Evolutionary conservation across 208 protist genomes (phyloP), one percentile per base, ranked within the genome.

Genomic region (Leishmania gerbilli): DNA sequence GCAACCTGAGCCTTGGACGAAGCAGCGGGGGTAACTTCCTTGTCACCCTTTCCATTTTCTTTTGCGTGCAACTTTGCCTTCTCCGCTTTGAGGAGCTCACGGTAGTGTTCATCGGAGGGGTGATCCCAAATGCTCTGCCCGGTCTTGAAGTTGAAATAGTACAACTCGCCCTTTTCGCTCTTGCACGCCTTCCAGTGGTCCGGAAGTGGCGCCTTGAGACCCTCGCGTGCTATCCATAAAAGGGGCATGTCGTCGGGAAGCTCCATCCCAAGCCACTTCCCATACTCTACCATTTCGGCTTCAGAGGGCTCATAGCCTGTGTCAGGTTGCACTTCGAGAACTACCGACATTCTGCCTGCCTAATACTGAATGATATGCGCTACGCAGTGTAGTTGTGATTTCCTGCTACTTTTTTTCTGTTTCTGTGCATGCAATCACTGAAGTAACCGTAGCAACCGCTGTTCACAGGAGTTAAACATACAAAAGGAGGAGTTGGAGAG

Each of bases 91-190:
- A 97, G 89, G 17, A 99, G 77, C 65, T 96, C 87, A 53, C 91
- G 90, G 89, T 97, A 99, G 84, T 99, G 91, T n/a, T 98, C 88
- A 79, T 99, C 98, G 69, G 95, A 89, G 21, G 98, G 98, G 83
- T 99, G 98, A 74, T 99, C 97, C 98, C 98, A 99, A 75, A 95
- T 97, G 64, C 90, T 97, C 65, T 98, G 82, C 56, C 95, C 96
- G 0, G 94, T 97, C 71, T 91, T 92, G 79, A 98, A 98, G 87
- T 99, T 99, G 87, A 99, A 99, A 81, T 99, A 99, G 83, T 99
- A 99, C 17, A 99, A 80, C 58, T 98, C 95, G 24, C 96, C 96
- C 56, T 97, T 95, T 62, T 96, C 88, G 62, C 96, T 96, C 72
- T 97, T 92, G 87, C 96, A 98, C 1, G 97, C 96, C 79, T 97